phyloP scores from a whole-genome alignment of 2,329 filamentous ascomycete genomes.

The Botrytis paeoniae region DNA sequence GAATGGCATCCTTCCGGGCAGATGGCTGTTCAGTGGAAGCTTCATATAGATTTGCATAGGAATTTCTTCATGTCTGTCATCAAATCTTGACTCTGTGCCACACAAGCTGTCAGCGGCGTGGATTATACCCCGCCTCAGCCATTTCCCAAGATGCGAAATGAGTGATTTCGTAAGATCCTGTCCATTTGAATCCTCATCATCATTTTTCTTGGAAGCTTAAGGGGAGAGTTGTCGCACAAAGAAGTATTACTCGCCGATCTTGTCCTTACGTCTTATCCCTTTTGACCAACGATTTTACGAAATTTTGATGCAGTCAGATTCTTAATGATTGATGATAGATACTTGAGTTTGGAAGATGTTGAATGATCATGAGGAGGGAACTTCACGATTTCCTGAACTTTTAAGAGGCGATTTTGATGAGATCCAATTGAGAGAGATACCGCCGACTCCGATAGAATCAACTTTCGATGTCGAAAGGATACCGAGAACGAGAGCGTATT shows the following conservation, averaged over 20 bases:
- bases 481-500: constrained; percentile 3
- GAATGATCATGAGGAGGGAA: background rate
- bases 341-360: constrained; percentile 6
- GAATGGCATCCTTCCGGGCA: constrained; percentile 7
- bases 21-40: constrained; percentile 1
- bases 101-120: constrained; percentile 1
- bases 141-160: background rate
- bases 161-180: background rate
- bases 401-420: constrained; percentile 10
- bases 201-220: background rate
- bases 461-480: constrained; percentile 9
- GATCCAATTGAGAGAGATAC: constrained; percentile 15
- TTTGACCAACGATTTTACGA: background rate
- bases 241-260: background rate
- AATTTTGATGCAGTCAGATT: constrained; percentile 13
- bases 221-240: constrained; percentile 4
- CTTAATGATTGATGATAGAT: background rate
- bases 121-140: constrained; percentile 4
- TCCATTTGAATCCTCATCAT: background rate
- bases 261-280: background rate
- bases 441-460: constrained; percentile 12
- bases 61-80: constrained; percentile 13
- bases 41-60: constrained; percentile 12
- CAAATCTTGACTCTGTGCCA: constrained; percentile 5
- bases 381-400: constrained; percentile 1